Conservation (phyloP, 495 filamentous ascomycete genomes). For the Paragyromitra xinjiangensis region DNA sequence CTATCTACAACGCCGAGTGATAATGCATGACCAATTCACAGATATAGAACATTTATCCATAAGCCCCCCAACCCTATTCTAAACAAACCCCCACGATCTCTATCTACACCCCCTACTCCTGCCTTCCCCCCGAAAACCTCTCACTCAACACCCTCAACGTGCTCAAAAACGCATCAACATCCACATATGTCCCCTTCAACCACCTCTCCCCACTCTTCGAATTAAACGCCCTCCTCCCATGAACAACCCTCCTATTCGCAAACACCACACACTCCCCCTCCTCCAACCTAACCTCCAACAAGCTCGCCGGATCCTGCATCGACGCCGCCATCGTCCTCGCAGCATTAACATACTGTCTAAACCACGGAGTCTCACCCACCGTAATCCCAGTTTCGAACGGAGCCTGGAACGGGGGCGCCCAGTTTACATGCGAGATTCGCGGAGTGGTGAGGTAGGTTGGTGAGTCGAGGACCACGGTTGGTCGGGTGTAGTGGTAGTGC, state of each 20-base stretch:
- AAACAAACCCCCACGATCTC: not conserved
- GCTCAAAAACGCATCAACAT: slow-evolving; percentile 71
- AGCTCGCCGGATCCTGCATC: slow-evolving; percentile 63
- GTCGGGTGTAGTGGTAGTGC: slow-evolving; percentile 66
- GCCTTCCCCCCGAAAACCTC: slow-evolving; percentile 23
- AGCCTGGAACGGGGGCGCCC: slow-evolving; percentile 76
- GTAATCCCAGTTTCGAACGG: slow-evolving; percentile 57
- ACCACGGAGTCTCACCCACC: not conserved
- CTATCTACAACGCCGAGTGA: not conserved
- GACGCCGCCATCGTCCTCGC: slow-evolving; percentile 61
- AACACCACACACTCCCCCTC: slow-evolving; percentile 88
- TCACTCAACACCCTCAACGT: slow-evolving; percentile 61
- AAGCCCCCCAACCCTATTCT: too few relatives aligned
- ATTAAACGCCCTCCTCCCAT: slow-evolving; percentile 79
- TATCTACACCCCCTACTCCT: not conserved
- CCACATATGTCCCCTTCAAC: slow-evolving; percentile 86
- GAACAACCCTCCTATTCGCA: slow-evolving; percentile 79
- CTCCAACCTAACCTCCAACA: slow-evolving; percentile 75
- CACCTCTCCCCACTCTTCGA: slow-evolving; percentile 68
- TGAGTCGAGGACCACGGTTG: slow-evolving; percentile 64
- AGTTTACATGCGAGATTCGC: slow-evolving; percentile 66
- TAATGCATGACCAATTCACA: not conserved
- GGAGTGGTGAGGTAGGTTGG: slow-evolving; percentile 31
- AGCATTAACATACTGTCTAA: slow-evolving; percentile 55
- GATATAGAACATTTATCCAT: not conserved